Percentiles rank a stretch among this genome's conserved stretches.
Evolutionary conservation across 805 yeast genomes (phyloP).

Genomic region (Metahyphopichia silvanorum): DNA sequence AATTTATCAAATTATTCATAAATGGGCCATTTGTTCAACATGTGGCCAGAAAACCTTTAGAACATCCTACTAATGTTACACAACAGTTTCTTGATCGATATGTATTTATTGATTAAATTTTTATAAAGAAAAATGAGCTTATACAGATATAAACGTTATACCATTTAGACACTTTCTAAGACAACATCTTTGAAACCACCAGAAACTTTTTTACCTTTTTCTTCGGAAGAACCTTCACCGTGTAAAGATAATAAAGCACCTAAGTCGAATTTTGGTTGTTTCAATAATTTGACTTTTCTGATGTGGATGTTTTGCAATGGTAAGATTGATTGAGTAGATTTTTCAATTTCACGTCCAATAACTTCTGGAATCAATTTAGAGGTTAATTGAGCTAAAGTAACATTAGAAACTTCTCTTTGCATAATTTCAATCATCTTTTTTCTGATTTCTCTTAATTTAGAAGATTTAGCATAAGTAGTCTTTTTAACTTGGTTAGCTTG

Average conservation of each 20-base stretch:
- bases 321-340: slow-evolving; percentile 90
- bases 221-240: slow-evolving; percentile 88
- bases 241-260: slow-evolving; percentile 95
- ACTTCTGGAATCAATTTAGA: slow-evolving; percentile 98
- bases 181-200: slow-evolving; percentile 98
- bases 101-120: not conserved
- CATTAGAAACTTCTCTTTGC: slow-evolving; percentile 93
- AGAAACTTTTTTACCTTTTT: slow-evolving; percentile 98
- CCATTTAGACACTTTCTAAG: slow-evolving; percentile 89
- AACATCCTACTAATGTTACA: no score
- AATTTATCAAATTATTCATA: no score
- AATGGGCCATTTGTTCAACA: no score
- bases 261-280: slow-evolving; percentile 98
- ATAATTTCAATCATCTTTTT: slow-evolving; percentile 95
- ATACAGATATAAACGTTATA: slow-evolving; percentile 3
- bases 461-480: slow-evolving; percentile 96
- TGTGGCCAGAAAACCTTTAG: no score
- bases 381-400: slow-evolving; percentile 94
- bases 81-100: no score
- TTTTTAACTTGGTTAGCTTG: slow-evolving; percentile 95
- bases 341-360: slow-evolving; percentile 97
- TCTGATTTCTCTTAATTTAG: slow-evolving; percentile 96
- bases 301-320: slow-evolving; percentile 98
- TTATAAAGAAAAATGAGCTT: not conserved
- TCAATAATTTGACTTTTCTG: slow-evolving; percentile 97